phyloP scores from a whole-genome alignment of 768 basidiomycete genomes.

The Pulveroboletus sp. region DNA sequence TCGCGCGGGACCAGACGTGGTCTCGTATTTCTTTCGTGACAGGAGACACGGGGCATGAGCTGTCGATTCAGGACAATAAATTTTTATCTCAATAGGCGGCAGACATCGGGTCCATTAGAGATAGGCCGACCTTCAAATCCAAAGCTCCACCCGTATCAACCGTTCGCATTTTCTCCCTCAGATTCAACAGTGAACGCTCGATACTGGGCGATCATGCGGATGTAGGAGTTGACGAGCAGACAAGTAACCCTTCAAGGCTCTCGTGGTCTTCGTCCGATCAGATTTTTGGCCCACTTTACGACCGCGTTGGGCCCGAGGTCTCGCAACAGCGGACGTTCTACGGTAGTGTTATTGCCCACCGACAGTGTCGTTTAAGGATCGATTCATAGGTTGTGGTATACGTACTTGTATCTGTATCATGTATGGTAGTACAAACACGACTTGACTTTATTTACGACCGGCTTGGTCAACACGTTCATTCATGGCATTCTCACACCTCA shows the following conservation, averaged over 20 bases:
- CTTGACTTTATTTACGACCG: too few relatives aligned
- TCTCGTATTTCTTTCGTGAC: neutral
- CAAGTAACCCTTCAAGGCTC: neutral
- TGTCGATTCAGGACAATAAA: neutral
- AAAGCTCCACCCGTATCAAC: too few relatives aligned
- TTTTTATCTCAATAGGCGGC: neutral
- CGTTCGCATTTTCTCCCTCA: neutral
- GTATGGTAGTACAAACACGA: too few relatives aligned
- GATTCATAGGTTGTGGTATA: neutral
- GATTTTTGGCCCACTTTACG: slow-evolving; percentile 1
- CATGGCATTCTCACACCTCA: slow-evolving; percentile 26
- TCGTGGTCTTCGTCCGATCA: neutral
- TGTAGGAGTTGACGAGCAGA: neutral
- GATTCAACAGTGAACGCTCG: neutral
- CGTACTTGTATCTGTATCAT: neutral
- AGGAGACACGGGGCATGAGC: neutral
- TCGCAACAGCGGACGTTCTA: neutral
- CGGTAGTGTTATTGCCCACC: neutral
- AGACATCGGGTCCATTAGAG: neutral
- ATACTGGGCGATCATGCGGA: neutral
- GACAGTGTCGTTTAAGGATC: slow-evolving; percentile 5
- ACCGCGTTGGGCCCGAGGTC: neutral
- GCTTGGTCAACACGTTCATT: neutral
- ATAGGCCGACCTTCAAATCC: neutral
- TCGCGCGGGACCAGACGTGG: neutral